phyloP scores from a whole-genome alignment of 176 grass and related monocot species.

The Coix lacrymajobi region DNA sequence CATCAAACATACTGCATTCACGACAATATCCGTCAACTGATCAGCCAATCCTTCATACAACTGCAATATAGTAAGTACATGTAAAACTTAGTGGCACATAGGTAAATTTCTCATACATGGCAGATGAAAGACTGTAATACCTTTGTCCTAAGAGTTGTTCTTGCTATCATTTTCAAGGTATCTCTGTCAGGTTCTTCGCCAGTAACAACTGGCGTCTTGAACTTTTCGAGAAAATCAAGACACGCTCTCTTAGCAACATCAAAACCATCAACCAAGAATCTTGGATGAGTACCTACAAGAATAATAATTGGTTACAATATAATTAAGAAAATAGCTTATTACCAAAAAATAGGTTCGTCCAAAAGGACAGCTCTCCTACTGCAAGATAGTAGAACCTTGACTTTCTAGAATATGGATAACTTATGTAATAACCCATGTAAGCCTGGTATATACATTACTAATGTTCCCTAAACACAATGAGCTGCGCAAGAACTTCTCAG shows the following conservation, averaged over 20 bases:
- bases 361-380: background rate
- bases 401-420: background rate
- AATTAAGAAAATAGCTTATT: constrained; percentile 1
- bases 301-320: background rate
- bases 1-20: constrained; percentile 54
- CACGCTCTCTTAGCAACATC: constrained; percentile 88
- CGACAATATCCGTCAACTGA: constrained; percentile 82
- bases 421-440: background rate
- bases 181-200: constrained; percentile 85
- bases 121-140: constrained; percentile 28
- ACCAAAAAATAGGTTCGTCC: background rate
- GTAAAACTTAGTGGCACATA: background rate
- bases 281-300: constrained; percentile 81
- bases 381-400: background rate
- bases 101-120: background rate
- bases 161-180: constrained; percentile 88
- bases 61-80: constrained; percentile 31
- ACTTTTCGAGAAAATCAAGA: constrained; percentile 96
- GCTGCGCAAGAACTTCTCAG: background rate
- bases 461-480: background rate
- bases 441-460: background rate
- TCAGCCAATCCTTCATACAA: constrained; percentile 91
- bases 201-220: constrained; percentile 74
- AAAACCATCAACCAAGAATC: constrained; percentile 93
- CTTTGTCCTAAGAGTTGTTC: constrained; percentile 97